Evolutionary conservation across 768 basidiomycete species (phyloP).

Genomic region (Lentinula lateritia): DNA sequence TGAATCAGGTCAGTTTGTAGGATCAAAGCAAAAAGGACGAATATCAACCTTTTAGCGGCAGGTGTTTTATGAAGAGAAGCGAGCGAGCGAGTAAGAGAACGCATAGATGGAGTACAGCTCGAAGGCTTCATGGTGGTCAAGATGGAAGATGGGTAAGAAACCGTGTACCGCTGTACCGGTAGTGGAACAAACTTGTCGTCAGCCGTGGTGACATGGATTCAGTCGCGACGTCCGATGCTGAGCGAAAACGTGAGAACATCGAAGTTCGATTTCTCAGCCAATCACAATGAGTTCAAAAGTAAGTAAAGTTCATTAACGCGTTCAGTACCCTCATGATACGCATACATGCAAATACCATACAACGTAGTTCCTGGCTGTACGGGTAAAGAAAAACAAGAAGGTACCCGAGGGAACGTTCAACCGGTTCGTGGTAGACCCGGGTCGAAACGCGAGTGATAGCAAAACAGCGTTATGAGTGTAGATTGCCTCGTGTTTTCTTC

Average conservation of each 20-base stretch:
- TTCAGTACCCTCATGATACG: no score
- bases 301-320: no score
- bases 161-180: background rate
- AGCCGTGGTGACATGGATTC: background rate
- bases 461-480: slow-evolving; percentile 1
- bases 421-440: background rate
- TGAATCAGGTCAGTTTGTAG: slow-evolving; percentile 17
- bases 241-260: background rate
- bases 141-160: background rate
- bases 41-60: slow-evolving; percentile 37
- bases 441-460: background rate
- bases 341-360: no score
- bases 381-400: background rate
- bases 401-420: background rate
- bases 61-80: slow-evolving; percentile 38
- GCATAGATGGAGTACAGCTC: slow-evolving; percentile 7
- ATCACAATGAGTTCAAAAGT: background rate
- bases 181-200: background rate
- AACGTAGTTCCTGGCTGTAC: background rate
- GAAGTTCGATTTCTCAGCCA: background rate
- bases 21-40: slow-evolving; percentile 11
- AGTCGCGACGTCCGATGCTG: background rate
- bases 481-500: background rate
- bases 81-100: slow-evolving; percentile 33
- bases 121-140: slow-evolving; percentile 4